Conservation (phyloP, 75 land plant genomes). For the Selaginella tamariscina region DNA sequence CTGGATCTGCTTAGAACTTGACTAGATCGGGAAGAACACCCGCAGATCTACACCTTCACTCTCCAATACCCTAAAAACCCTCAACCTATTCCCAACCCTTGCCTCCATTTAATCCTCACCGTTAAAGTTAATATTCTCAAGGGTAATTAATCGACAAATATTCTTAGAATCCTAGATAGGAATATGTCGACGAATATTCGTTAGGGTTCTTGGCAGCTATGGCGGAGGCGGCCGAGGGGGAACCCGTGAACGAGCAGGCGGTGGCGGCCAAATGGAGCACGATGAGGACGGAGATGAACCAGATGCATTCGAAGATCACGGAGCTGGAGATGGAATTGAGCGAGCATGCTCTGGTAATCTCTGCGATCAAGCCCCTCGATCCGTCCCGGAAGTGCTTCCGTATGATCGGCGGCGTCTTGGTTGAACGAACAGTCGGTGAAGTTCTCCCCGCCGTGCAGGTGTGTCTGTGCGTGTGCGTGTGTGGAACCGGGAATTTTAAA, state of each 20-base stretch:
- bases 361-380: slow-evolving; percentile 85
- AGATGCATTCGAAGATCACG: slow-evolving; percentile 78
- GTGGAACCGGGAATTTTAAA: too few species aligned
- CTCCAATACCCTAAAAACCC: too few species aligned
- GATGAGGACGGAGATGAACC: slow-evolving; percentile 69
- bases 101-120: too few species aligned
- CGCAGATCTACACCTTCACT: too few species aligned
- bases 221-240: slow-evolving; percentile 21
- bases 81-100: too few species aligned
- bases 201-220: neutral
- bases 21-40: too few species aligned
- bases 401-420: slow-evolving; percentile 94
- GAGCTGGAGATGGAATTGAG: slow-evolving; percentile 91
- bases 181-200: too few species aligned
- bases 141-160: too few species aligned
- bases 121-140: too few species aligned
- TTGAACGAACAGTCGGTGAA: slow-evolving; percentile 85
- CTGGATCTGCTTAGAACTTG: too few species aligned
- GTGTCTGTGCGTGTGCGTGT: too few species aligned
- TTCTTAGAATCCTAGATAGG: too few species aligned
- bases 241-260: slow-evolving; percentile 66
- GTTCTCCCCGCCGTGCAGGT: slow-evolving; percentile 91
- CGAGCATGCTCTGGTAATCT: slow-evolving; percentile 76
- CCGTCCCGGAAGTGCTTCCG: slow-evolving; percentile 69
- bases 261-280: slow-evolving; percentile 56